phyloP scores from a whole-genome alignment of 805 yeast species.

The Wickerhamiella siamensis region DNA sequence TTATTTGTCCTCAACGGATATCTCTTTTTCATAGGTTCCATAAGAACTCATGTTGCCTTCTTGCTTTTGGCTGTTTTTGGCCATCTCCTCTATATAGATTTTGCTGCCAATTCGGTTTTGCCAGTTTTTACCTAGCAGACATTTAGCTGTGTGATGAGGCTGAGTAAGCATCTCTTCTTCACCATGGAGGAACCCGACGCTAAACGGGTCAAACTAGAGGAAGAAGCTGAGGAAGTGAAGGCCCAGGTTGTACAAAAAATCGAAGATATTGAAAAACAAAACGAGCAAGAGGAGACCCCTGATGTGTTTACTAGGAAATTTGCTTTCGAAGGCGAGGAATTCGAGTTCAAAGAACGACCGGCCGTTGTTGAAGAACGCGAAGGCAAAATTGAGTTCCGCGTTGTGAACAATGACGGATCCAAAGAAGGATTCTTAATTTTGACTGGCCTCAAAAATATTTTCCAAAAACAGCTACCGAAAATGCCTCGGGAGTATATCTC shows the following conservation, averaged over 20 bases:
- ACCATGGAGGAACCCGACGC: conserved; percentile 20
- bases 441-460: conserved; percentile 89
- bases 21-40: neutral
- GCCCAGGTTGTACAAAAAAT: conserved; percentile 17
- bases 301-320: conserved; percentile 32
- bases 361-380: conserved; percentile 89
- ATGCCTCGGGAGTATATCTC: conserved; percentile 98
- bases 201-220: conserved; percentile 20
- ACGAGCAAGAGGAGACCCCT: conserved; percentile 17
- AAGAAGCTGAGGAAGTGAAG: conserved; percentile 19
- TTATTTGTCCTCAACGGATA: conserved; percentile 5
- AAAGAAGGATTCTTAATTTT: conserved; percentile 78
- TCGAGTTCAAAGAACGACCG: conserved; percentile 81
- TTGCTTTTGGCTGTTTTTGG: neutral
- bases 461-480: conserved; percentile 93
- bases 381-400: conserved; percentile 87
- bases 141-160: no score
- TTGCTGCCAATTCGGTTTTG: neutral
- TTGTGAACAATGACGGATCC: conserved; percentile 87
- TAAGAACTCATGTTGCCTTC: neutral
- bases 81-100: neutral
- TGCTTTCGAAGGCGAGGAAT: conserved; percentile 61
- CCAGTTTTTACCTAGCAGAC: neutral
- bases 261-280: conserved; percentile 22
- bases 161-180: neutral